Percentiles rank a stretch among this genome's conserved stretches.
Conservation (phyloP, 2,329 filamentous ascomycete species). For the Didymella segeticola region DNA sequence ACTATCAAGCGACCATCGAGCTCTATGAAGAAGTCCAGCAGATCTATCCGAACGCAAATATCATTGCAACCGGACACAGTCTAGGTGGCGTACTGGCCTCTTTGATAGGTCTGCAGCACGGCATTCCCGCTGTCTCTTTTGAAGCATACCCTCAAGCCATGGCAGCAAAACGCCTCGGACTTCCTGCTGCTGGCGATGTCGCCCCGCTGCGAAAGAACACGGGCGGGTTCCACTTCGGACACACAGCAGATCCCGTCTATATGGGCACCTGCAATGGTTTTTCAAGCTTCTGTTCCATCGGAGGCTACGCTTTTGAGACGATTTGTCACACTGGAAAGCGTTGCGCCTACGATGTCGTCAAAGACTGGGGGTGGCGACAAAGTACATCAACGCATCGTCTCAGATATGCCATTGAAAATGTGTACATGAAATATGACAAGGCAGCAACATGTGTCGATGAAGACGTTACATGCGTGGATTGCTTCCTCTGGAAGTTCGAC, state of each 20-base stretch:
- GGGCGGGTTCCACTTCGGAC: constrained; percentile 46
- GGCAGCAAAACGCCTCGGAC: constrained; percentile 42
- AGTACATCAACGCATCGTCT: constrained; percentile 43
- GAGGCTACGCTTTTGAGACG: constrained; percentile 46
- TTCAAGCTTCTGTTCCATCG: constrained; percentile 47
- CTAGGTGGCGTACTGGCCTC: constrained; percentile 46
- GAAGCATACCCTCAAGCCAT: constrained; percentile 47
- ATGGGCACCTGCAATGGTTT: constrained; percentile 47
- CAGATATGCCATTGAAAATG: constrained; percentile 45
- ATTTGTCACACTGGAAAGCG: constrained; percentile 46
- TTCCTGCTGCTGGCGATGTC: constrained; percentile 37
- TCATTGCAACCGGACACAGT: constrained; percentile 46
- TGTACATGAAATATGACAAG: constrained; percentile 44
- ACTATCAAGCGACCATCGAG: constrained; percentile 43
- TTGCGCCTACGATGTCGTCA: constrained; percentile 47
- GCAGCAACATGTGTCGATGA: constrained; percentile 44
- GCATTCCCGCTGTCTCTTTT: constrained; percentile 43
- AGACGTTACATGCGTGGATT: constrained; percentile 45
- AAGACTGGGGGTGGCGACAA: constrained; percentile 47
- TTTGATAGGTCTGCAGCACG: constrained; percentile 43
- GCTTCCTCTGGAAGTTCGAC: constrained; percentile 47
- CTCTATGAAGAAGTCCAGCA: constrained; percentile 43
- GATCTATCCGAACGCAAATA: constrained; percentile 43
- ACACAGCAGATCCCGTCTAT: constrained; percentile 46
- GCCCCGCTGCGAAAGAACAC: constrained; percentile 43